Conservation (phyloP, 2,329 filamentous ascomycete species). For the Geosmithia flava region DNA sequence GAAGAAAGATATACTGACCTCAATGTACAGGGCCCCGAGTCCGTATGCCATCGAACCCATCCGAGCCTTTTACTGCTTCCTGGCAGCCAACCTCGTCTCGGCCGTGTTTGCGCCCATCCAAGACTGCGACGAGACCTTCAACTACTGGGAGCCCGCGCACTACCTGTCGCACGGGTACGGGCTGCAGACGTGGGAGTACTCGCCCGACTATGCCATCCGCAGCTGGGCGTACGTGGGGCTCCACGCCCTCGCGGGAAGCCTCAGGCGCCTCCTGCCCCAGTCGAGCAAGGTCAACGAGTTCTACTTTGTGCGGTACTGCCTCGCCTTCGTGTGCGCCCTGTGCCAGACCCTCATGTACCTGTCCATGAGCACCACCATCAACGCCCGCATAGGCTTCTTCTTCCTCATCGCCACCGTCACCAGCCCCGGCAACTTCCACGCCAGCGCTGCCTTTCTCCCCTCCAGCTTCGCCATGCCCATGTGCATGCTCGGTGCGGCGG, state of each 20-base stretch:
- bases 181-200: constrained; percentile 97
- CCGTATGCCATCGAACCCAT: constrained; percentile 58
- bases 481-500: constrained; percentile 70
- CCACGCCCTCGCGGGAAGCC: constrained; percentile 60
- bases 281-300: constrained; percentile 63
- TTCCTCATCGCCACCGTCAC: constrained; percentile 67
- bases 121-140: constrained; percentile 97
- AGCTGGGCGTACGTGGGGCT: constrained; percentile 85
- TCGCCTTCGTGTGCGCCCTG: constrained; percentile 66
- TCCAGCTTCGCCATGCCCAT: constrained; percentile 97
- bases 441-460: constrained; percentile 75
- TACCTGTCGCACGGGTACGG: constrained; percentile 89
- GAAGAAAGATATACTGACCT: not conserved
- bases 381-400: constrained; percentile 72
- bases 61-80: constrained; percentile 68
- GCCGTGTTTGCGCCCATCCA: constrained; percentile 83
- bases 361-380: constrained; percentile 62
- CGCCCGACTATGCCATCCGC: constrained; percentile 84
- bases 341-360: constrained; percentile 76
- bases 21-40: constrained; percentile 26
- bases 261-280: constrained; percentile 51
- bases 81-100: constrained; percentile 60
- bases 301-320: constrained; percentile 66
- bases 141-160: constrained; percentile 97
- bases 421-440: constrained; percentile 88